Conservation (phyloP, 352 stramenopile species). For the Pythium periplocum region DNA sequence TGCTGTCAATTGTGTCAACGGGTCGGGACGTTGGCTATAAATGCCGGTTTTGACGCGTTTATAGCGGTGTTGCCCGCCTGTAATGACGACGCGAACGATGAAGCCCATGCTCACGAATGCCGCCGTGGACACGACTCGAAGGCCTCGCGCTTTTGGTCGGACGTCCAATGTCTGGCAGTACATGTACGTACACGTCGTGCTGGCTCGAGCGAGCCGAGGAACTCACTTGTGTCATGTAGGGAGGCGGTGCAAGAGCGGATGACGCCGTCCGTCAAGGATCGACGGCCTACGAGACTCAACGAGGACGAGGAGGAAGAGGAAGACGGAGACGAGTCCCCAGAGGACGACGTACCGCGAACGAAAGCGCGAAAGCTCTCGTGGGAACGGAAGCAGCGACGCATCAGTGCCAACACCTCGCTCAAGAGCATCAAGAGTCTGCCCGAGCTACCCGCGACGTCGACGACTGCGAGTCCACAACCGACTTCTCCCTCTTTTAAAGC, state of each 20-base stretch:
- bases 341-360: too few species aligned
- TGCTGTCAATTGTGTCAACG: too few species aligned
- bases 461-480: too few species aligned
- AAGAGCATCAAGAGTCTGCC: conserved; percentile 30
- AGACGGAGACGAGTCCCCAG: neutral
- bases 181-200: conserved; percentile 18
- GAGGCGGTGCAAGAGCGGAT: conserved; percentile 38
- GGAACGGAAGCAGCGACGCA: too few species aligned
- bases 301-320: conserved; percentile 10
- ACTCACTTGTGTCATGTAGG: neutral
- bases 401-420: conserved; percentile 2
- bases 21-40: too few species aligned
- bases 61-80: too few species aligned
- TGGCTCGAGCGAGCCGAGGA: too few species aligned
- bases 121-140: neutral
- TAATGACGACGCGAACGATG: too few species aligned
- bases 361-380: too few species aligned
- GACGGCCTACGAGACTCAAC: neutral
- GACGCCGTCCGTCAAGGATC: conserved; percentile 19
- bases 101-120: too few species aligned
- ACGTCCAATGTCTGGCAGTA: conserved; percentile 77
- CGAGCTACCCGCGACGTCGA: conserved; percentile 21
- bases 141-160: conserved; percentile 47
- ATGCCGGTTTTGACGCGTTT: too few species aligned
- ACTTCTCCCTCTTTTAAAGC: too few species aligned